These are phyloP conservation scores for Vachellia collinsii DNA, from an alignment of 306 rosid species.

Conservation along the genomic window DNA sequence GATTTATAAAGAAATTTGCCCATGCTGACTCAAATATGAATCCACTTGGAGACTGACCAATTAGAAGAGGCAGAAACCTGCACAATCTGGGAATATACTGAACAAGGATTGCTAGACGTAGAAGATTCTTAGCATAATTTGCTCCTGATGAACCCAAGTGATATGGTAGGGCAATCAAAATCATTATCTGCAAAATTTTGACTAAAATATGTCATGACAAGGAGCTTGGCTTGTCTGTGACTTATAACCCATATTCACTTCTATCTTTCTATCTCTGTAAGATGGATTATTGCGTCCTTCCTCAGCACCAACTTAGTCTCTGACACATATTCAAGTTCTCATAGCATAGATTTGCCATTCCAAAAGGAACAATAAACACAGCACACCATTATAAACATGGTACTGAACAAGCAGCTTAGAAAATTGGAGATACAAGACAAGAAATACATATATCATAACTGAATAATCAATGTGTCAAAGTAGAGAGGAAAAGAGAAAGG, in stretches of 20 bases:
- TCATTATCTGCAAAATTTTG: conserved; percentile 63
- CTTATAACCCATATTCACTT: not conserved
- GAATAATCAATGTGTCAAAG: not conserved
- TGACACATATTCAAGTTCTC: not conserved
- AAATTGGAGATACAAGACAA: conserved; percentile 8
- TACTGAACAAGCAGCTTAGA: not conserved
- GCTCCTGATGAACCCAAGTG: conserved; percentile 71
- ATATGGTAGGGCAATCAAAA: conserved; percentile 50
- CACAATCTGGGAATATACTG: conserved; percentile 79
- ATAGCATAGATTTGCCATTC: not conserved
- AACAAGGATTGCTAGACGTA: conserved; percentile 61
- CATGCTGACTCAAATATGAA: conserved; percentile 82
- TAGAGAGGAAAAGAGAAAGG: not conserved
- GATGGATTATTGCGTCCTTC: conserved; percentile 1
- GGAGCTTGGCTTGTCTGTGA: not conserved
- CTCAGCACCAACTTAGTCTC: not conserved
- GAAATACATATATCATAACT: not conserved
- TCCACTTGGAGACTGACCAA: conserved; percentile 74
- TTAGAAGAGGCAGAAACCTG: conserved; percentile 65
- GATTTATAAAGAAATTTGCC: conserved; percentile 79
- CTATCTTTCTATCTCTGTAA: conserved; percentile 10
- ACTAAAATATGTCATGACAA: not conserved
- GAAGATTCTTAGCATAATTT: conserved; percentile 71
- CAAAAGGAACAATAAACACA: not conserved
- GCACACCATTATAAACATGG: conserved; percentile 3